Evolutionary conservation across 2,329 filamentous ascomycete species (phyloP).

Genomic region (Diaporthe destruens): DNA sequence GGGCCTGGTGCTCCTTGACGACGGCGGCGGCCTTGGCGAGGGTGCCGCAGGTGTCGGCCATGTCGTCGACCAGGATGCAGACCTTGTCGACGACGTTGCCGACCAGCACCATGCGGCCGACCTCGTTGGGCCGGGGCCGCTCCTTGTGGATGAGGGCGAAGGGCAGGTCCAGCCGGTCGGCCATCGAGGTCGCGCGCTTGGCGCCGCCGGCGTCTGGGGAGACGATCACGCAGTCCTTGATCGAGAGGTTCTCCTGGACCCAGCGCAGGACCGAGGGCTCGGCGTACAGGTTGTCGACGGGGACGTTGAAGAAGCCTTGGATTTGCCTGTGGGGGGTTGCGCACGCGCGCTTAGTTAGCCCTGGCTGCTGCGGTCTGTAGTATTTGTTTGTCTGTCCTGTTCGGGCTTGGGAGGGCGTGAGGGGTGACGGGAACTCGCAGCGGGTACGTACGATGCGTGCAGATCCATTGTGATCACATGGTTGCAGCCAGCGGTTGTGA

Average conservation of each 20-base stretch:
- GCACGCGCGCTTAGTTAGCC: constrained; percentile 70
- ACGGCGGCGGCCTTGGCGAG: constrained; percentile 87
- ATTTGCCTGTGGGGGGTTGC: constrained; percentile 70
- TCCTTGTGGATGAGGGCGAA: constrained; percentile 97
- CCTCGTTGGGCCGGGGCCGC: constrained; percentile 68
- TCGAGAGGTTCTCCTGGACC: constrained; percentile 84
- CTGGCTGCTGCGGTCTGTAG: not conserved
- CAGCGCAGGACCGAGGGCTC: constrained; percentile 79
- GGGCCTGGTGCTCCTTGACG: constrained; percentile 86
- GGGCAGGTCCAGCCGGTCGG: constrained; percentile 91
- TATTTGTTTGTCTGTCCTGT: too few relatives aligned
- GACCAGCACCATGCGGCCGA: constrained; percentile 84
- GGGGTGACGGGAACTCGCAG: constrained; percentile 34
- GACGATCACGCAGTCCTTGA: constrained; percentile 90
- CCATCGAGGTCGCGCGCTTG: constrained; percentile 95
- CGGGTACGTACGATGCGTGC: constrained; percentile 79
- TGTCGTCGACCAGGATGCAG: constrained; percentile 96
- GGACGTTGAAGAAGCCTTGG: constrained; percentile 98
- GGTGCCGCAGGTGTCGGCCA: constrained; percentile 87
- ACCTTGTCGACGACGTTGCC: constrained; percentile 87
- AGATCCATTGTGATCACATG: constrained; percentile 95
- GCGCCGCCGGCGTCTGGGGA: constrained; percentile 96
- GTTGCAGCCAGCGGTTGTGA: constrained; percentile 87
- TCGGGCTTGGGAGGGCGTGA: too few relatives aligned
- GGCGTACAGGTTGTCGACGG: constrained; percentile 96